Conservation (phyloP, 2,329 filamentous ascomycete species). For the Thyridium curvatum region DNA sequence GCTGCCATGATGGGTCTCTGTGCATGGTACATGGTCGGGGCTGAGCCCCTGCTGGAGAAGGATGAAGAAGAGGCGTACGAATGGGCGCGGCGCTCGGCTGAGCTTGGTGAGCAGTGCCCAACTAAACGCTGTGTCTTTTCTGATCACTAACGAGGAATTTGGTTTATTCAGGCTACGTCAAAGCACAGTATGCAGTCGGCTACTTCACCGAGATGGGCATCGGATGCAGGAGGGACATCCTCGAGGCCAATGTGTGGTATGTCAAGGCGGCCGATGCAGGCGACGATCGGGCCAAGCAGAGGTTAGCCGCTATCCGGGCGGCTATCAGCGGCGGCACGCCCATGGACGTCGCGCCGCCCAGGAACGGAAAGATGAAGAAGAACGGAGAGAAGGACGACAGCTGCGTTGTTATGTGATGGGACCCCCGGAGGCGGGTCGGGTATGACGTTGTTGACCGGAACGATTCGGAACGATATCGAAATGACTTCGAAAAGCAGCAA, state of each 20-base stretch:
- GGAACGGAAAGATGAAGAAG: slow-evolving; percentile 40
- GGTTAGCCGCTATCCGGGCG: slow-evolving; percentile 78
- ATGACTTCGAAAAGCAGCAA: too few species aligned
- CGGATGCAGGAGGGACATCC: slow-evolving; percentile 85
- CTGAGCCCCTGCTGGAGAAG: slow-evolving; percentile 84
- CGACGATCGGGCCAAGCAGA: slow-evolving; percentile 81
- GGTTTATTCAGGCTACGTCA: slow-evolving; percentile 47
- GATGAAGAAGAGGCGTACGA: slow-evolving; percentile 96
- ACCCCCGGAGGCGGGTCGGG: too few species aligned
- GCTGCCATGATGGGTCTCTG: slow-evolving; percentile 97
- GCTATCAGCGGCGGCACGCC: slow-evolving; percentile 60
- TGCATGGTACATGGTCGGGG: slow-evolving; percentile 97
- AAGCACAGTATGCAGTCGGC: slow-evolving; percentile 88
- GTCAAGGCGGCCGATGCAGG: slow-evolving; percentile 90
- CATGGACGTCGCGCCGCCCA: slow-evolving; percentile 49
- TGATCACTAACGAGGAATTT: slow-evolving; percentile 5
- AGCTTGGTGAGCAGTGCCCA: slow-evolving; percentile 59
- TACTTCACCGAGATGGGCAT: slow-evolving; percentile 99
- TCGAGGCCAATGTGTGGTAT: slow-evolving; percentile 98
- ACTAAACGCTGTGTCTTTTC: not conserved
- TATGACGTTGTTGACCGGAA: too few species aligned
- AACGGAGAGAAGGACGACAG: slow-evolving; percentile 40
- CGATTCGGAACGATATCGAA: too few species aligned
- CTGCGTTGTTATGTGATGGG: slow-evolving; percentile 53
- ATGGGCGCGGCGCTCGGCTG: slow-evolving; percentile 84